These are phyloP conservation scores for Tolypocladium tropicale DNA, from an alignment of 2,329 filamentous ascomycete species.

Conservation along the genomic window DNA sequence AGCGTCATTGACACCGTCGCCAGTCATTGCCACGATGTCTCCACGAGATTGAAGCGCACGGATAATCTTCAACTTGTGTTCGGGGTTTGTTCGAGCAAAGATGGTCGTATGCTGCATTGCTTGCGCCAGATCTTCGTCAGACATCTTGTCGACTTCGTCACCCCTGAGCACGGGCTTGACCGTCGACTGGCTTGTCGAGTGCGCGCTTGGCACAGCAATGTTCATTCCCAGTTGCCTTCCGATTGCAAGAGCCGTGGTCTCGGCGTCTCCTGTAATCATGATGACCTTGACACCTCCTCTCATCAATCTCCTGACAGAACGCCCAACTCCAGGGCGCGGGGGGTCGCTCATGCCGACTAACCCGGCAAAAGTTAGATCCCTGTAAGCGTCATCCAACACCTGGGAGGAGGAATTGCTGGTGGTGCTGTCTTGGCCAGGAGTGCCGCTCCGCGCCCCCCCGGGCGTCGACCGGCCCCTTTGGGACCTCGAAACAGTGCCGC, in stretches of 20 bases:
- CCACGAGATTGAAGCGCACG: constrained; percentile 81
- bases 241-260: constrained; percentile 89
- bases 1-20: constrained; percentile 95
- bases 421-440: constrained; percentile 31
- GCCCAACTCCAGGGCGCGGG: constrained; percentile 79
- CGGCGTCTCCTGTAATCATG: constrained; percentile 97
- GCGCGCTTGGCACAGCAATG: constrained; percentile 46
- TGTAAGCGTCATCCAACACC: constrained; percentile 61
- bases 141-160: constrained; percentile 90
- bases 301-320: constrained; percentile 82
- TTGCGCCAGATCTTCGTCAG: constrained; percentile 69
- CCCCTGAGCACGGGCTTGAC: constrained; percentile 70
- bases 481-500: constrained; percentile 53
- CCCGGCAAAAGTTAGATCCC: constrained; percentile 78
- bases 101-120: constrained; percentile 86
- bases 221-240: constrained; percentile 93
- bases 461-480: constrained; percentile 28
- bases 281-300: constrained; percentile 92
- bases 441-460: constrained; percentile 37
- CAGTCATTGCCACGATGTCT: constrained; percentile 98
- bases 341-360: constrained; percentile 97
- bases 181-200: constrained; percentile 43
- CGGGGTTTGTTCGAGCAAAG: constrained; percentile 90
- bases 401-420: constrained; percentile 31
- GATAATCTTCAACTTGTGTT: constrained; percentile 98